Evolutionary conservation across 768 basidiomycete species (phyloP).

Genomic region (Roridomyces roridus): DNA sequence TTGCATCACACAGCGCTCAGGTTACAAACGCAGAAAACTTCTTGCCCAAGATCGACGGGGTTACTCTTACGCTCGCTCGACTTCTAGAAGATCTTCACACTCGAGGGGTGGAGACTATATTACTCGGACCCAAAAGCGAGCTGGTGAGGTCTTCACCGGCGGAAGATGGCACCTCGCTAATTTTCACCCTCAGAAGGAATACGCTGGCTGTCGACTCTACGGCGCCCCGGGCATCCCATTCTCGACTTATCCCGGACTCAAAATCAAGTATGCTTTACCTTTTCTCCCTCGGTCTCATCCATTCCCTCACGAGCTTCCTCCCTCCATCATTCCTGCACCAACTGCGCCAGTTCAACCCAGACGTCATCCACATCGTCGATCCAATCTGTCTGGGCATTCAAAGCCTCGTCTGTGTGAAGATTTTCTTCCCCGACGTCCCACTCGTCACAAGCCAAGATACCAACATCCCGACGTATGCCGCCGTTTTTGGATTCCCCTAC

Average conservation of each 20-base stretch:
- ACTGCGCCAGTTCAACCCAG: slow-evolving; percentile 30
- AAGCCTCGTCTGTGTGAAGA: slow-evolving; percentile 41
- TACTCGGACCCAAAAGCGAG: slow-evolving; percentile 43
- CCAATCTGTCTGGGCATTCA: slow-evolving; percentile 54
- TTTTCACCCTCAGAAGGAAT: background rate
- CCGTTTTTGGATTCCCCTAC: slow-evolving; percentile 13
- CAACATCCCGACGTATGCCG: slow-evolving; percentile 10
- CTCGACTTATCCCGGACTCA: slow-evolving; percentile 4
- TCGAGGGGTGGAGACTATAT: slow-evolving; percentile 47
- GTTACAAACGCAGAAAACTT: slow-evolving; percentile 37
- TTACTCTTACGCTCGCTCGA: slow-evolving; percentile 47
- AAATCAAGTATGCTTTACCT: slow-evolving; percentile 1
- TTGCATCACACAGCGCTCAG: too few species aligned
- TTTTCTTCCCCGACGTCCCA: slow-evolving; percentile 30
- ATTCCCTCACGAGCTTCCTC: background rate
- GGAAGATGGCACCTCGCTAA: too few species aligned
- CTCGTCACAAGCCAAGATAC: slow-evolving; percentile 13
- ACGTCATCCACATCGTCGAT: slow-evolving; percentile 50
- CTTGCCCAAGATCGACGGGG: slow-evolving; percentile 50
- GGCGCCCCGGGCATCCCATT: slow-evolving; percentile 13
- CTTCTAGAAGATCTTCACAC: slow-evolving; percentile 46
- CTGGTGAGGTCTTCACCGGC: background rate
- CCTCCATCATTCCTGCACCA: background rate
- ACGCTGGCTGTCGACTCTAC: slow-evolving; percentile 1
- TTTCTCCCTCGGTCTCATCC: too few species aligned